Base-by-base conservation (phyloP, 139 green algal species). In the Coelastrella sp. region DNA sequence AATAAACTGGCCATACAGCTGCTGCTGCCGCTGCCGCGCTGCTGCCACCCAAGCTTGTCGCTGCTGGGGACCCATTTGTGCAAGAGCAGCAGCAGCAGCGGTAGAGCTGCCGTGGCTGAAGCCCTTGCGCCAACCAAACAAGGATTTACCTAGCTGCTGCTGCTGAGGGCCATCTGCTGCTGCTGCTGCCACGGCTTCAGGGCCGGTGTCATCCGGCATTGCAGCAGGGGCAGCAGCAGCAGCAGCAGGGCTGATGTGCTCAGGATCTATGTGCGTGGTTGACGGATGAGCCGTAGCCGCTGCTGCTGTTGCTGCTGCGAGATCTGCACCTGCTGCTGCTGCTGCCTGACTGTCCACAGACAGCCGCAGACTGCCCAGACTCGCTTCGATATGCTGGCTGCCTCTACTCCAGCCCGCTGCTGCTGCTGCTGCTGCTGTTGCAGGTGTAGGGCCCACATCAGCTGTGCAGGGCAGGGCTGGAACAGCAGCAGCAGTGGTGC, bases 1-100 rank as follows among this genome's bases (percentile, higher is more conserved):
- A 17, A 88, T 88, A 14, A 88, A 88, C 7, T 59, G 68, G 3
- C 83, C 68, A 14, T 88, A 88, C 83, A 88, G 68, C 68, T 75
- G 66, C 83, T 88, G 83, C 83, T 88, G 83, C 19, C 83, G 54
- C 68, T 88, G 83, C 68, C 32, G 83, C 11, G 83, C 83, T 58
- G 83, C 83, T 58, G 83, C 83, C 8, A 81, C 68, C 83, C 66
- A 88, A 0, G 68, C 83, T 58, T 7, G 5, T 5, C 83, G 19
- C 20, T 88, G 68, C 7, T 14, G 61, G 61, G 81, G 61, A 11
- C 32, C 23, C 81, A 87, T 76, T 3, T n/a, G 17, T 5, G 81
- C 81, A 3, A 77, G 5, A 17, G 81, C 61, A 77, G 81, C 20
- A 74, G 80, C 80, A 47, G 61, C 19, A 74, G 59, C n/a, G 7